Evolutionary conservation across 192 early-diverging fungal genomes (phyloP), one percentile per base, ranked within the genome.

Genomic region (Linnemannia schmuckeri): DNA sequence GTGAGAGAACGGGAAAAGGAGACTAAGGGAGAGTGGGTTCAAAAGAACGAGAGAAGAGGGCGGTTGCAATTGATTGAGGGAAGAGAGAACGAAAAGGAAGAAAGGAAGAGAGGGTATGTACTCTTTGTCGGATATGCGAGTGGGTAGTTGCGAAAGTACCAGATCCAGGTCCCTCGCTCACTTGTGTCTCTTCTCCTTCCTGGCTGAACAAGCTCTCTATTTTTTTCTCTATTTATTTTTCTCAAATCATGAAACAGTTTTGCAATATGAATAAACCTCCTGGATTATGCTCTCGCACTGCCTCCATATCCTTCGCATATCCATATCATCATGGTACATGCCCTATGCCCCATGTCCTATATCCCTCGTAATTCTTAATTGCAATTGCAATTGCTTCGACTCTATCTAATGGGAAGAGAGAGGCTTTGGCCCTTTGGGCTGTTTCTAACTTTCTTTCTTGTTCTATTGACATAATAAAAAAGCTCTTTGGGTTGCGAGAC

Each of bases 261-360:
- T 12, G n/a, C n/a, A 57, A 57, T 57, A 57, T 57, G 55, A 57
- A 57, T 27, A 27, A n/a, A 57, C 22, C 55, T 57, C 55, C 55
- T 57, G 55, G 55, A 57, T 57, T 27, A 57, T 57, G 55, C 55
- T 57, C 55, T 57, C 55, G 55, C 24, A n/a, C 55, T 57, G 55
- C 55, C 55, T 57, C 55, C 55, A 52, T 52, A 52, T 57, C 55
- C 6, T n/a, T 57, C 55, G 1, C 55, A 57, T 27, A 24, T 27
- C n/a, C n/a, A 57, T 57, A 27, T 57, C 55, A 57, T 57, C 55
- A 27, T 57, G 10, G 17, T 57, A 24, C 24, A 24, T 57, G 55
- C 10, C n/a, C 55, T 24, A 57, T 57, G 55, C 22, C n/a, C 55
- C n/a, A 57, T 57, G 55, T 52, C 47, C 47, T 52, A 15, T 52